A percentile compares a stretch with the other conserved stretches of the same genome.
phyloP scores from a whole-genome alignment of 2,329 filamentous ascomycete genomes.

The Nigrograna mackinnonii region DNA sequence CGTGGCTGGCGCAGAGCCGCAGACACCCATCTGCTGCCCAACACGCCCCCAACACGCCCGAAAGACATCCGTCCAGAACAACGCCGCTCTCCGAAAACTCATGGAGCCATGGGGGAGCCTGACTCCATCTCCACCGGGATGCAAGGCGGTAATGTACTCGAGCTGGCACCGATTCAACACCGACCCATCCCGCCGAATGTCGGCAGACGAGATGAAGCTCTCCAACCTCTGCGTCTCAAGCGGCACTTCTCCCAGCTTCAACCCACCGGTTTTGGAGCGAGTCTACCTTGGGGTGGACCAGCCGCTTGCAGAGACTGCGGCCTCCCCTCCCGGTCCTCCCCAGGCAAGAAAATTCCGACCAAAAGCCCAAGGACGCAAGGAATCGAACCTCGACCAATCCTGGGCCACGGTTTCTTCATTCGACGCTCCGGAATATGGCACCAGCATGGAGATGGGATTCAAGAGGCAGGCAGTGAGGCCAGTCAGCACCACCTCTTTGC shows the following conservation, averaged over 20 bases:
- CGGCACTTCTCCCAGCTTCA: slow-evolving; percentile 17
- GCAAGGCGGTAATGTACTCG: slow-evolving; percentile 18
- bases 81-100: slow-evolving; percentile 12
- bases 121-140: slow-evolving; percentile 12
- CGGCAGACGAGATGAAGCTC: slow-evolving; percentile 20
- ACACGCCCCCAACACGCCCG: no score
- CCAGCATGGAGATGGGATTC: slow-evolving; percentile 10
- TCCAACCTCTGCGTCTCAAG: slow-evolving; percentile 21
- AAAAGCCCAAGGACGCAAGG: neutral
- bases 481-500: slow-evolving; percentile 19
- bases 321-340: no score
- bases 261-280: slow-evolving; percentile 22
- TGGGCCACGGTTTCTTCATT: neutral
- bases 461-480: slow-evolving; percentile 15
- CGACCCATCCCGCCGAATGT: slow-evolving; percentile 2
- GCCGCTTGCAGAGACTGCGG: slow-evolving; percentile 7
- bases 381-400: slow-evolving; percentile 3
- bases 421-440: neutral
- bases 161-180: slow-evolving; percentile 23
- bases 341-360: no score
- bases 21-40: no score
- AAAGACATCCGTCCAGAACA: no score
- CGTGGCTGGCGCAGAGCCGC: no score
- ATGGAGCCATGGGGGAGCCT: slow-evolving; percentile 12
- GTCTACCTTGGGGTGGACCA: slow-evolving; percentile 17